Conservation (phyloP, 352 stramenopile genomes). For the Phytophthora vignae region DNA sequence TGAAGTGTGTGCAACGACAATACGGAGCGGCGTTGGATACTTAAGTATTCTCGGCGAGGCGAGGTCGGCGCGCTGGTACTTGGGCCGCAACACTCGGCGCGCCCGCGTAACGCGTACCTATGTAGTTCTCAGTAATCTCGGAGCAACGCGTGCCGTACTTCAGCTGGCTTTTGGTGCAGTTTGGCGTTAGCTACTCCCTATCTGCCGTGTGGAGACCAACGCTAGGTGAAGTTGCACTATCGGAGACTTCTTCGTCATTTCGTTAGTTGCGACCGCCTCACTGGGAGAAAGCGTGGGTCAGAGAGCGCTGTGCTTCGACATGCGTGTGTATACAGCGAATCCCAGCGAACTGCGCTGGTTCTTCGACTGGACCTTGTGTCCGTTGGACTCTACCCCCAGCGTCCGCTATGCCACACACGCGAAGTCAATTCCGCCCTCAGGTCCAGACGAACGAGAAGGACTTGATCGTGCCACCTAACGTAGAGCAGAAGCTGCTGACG, state of each 20-base stretch:
- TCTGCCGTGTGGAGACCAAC: background rate
- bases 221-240: background rate
- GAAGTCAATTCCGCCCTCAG: background rate
- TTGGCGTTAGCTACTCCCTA: background rate
- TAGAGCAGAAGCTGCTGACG: background rate
- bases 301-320: background rate
- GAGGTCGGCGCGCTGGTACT: background rate
- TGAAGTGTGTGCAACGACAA: background rate
- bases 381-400: background rate
- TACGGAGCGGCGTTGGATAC: background rate
- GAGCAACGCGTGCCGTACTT: background rate
- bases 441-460: constrained; percentile 7
- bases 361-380: background rate
- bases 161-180: constrained; percentile 1
- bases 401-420: background rate
- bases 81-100: background rate
- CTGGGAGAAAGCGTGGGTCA: background rate
- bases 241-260: background rate
- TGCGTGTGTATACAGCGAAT: background rate
- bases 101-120: background rate
- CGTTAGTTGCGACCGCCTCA: constrained; percentile 4
- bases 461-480: background rate
- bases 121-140: background rate
- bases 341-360: background rate
- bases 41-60: background rate